Evolutionary conservation across 1,284 basidiomycete species (phyloP).

Genomic region (Sporisorium exsertum): DNA sequence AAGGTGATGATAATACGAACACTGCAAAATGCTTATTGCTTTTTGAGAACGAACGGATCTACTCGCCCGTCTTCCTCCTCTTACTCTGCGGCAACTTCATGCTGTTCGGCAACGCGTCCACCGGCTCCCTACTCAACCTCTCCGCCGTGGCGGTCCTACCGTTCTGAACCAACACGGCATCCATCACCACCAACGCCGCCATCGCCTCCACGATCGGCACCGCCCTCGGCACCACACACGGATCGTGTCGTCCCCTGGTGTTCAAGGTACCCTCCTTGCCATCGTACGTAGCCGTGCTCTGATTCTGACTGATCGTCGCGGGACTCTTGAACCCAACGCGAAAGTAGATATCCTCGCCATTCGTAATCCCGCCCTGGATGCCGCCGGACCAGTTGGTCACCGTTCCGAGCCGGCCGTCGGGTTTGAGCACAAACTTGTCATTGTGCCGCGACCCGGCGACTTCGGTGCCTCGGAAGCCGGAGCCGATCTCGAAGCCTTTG

Average conservation of each 20-base stretch:
- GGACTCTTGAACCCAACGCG: slow-evolving; percentile 97
- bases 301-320: slow-evolving; percentile 94
- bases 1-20: too few species aligned
- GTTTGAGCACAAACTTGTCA: slow-evolving; percentile 82
- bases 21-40: too few species aligned
- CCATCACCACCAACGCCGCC: slow-evolving; percentile 95
- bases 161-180: slow-evolving; percentile 71
- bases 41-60: too few species aligned
- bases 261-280: slow-evolving; percentile 88
- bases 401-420: slow-evolving; percentile 82
- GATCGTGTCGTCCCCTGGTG: slow-evolving; percentile 92
- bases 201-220: slow-evolving; percentile 99
- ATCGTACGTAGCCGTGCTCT: slow-evolving; percentile 91
- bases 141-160: slow-evolving; percentile 43
- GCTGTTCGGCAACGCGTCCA: slow-evolving; percentile 57
- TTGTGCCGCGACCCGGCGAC: slow-evolving; percentile 94
- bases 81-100: slow-evolving; percentile 57
- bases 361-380: slow-evolving; percentile 96
- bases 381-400: slow-evolving; percentile 96
- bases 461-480: slow-evolving; percentile 95
- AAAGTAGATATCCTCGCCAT: slow-evolving; percentile 98
- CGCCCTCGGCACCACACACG: slow-evolving; percentile 93
- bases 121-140: slow-evolving; percentile 34
- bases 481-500: slow-evolving; percentile 97
- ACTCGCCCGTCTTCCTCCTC: slow-evolving; percentile 21